Evolutionary conservation across 345 rosid genomes (phyloP), one percentile per base, ranked within the genome.

Genomic region (Clausena lansium): DNA sequence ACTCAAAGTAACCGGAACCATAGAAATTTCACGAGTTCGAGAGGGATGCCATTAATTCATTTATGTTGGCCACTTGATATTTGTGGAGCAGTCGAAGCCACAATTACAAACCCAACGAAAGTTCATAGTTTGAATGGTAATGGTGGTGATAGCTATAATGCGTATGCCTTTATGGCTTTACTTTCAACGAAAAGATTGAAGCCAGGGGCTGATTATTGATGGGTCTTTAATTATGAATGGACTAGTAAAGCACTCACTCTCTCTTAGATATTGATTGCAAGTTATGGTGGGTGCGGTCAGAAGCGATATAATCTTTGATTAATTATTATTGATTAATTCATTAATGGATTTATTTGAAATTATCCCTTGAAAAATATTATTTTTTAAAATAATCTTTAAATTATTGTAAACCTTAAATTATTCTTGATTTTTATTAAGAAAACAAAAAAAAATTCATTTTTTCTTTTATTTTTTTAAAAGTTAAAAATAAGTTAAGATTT

Each of bases 51-150:
- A 45, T 52, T 15, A 52, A 3, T 47, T 50, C 58, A 19, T 52
- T 10, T 0, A 30, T n/a, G 20, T 52, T 32, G 27, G 62, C 45
- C 45, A 22, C 63, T 1, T 0, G 4, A 32, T 32, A 19, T 54
- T 32, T 2, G 74, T 71, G 62, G 74, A 71, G 62, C 62, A 32
- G 28, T 54, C 2, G 62, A 25, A 32, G 45, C 62, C 74, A 71
- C 74, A 71, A 32, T 20, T 10, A 24, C 70, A 9, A 22, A 35
- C 10, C 70, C 19, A 32, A 45, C 50, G 50, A 3, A 13, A 32
- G 17, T 71, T 19, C 35, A 19, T 2, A 30, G 7, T 38, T 30
- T 52, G 73, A 70, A 8, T 30, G 41, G 59, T 9, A 22, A 52
- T 52, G 57, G 3, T 28, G 61, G 20, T 20, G 19, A 17, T 70